Base-by-base conservation (phyloP, 1,284 basidiomycete genomes). In the Moesziomyces parantarcticus region DNA sequence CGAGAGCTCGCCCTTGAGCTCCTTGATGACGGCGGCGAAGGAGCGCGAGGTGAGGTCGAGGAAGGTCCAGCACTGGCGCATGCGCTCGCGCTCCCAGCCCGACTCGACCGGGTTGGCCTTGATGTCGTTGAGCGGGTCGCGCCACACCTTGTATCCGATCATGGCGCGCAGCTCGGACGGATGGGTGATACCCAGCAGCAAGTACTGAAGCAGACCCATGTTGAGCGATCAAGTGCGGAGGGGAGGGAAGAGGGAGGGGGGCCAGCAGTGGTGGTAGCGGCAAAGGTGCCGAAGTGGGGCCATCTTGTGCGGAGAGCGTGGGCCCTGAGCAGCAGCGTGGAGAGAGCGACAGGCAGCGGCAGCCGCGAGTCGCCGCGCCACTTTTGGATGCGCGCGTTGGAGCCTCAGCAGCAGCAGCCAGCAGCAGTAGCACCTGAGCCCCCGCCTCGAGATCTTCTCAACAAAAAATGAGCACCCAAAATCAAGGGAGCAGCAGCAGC, bases 11-110 rank as follows among this genome's bases (percentile, higher is more conserved):
- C 94, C 96, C 50, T 99, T 94, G 13, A 99, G 87, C 86, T 98
- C 93, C 86, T 97, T 97, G 83, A 98, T 95, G 75, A 99, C 96
- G 9, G 92, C 90, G 4, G 94, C 88, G 78, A 97, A 99, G 85
- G 91, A 93, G 64, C 95, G 87, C 75, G 92, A 94, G 11, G 95
- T 97, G 84, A 88, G 74, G 87, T 97, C 94, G 57, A 99, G 87
- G 79, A 96, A 91, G 5, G 89, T 86, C 96, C 95, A 99, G 83
- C 94, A 98, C 49, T 89, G 87, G 57, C 89, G 88, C 96, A 99
- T 99, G 21, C 61, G 68, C 45, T 82, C 58, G n/a, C 83, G 75
- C 47, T 83, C 71, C 74, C 78, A 83, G 10, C 83, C 79, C 26
- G 75, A 76, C 2, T 76, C 76, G 22, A 80, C 77, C 9, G 84